These are phyloP conservation scores for Furcasterigmium sp. DNA, from an alignment of 2,329 filamentous ascomycete species.

Conservation along the genomic window DNA sequence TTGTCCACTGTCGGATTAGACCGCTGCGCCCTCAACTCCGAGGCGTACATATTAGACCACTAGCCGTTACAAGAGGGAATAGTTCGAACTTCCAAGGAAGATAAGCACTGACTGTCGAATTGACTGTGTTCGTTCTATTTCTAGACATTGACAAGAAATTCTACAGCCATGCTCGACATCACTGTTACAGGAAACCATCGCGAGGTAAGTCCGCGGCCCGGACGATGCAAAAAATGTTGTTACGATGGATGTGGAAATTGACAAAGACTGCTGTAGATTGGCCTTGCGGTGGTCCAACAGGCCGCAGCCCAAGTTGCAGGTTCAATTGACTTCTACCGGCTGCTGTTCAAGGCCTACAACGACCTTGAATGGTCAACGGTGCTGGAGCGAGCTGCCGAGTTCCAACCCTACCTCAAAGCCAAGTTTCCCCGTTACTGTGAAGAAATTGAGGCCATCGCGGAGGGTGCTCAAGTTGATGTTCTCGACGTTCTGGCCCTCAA, in stretches of 20 bases:
- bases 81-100: too few species aligned
- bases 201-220: too few species aligned
- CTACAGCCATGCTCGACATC: too few species aligned
- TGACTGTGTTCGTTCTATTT: too few species aligned
- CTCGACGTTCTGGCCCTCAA: slow-evolving; percentile 54
- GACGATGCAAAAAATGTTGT: too few species aligned
- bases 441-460: slow-evolving; percentile 48
- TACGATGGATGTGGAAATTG: too few species aligned
- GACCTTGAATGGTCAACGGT: not conserved
- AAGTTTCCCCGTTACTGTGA: slow-evolving; percentile 10
- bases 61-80: too few species aligned
- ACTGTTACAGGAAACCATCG: too few species aligned
- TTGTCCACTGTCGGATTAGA: too few species aligned
- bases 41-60: too few species aligned
- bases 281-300: not conserved
- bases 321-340: slow-evolving; percentile 1
- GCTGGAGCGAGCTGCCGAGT: slow-evolving; percentile 2
- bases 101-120: too few species aligned
- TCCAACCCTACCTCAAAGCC: slow-evolving; percentile 5
- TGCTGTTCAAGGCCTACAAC: slow-evolving; percentile 1
- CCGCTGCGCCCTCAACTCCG: too few species aligned
- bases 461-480: slow-evolving; percentile 38
- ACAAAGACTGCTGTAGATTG: not conserved
- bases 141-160: slow-evolving; percentile 32
- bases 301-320: slow-evolving; percentile 1